Conservation (phyloP, 495 filamentous ascomycete species). For the Acidiella bohemica region DNA sequence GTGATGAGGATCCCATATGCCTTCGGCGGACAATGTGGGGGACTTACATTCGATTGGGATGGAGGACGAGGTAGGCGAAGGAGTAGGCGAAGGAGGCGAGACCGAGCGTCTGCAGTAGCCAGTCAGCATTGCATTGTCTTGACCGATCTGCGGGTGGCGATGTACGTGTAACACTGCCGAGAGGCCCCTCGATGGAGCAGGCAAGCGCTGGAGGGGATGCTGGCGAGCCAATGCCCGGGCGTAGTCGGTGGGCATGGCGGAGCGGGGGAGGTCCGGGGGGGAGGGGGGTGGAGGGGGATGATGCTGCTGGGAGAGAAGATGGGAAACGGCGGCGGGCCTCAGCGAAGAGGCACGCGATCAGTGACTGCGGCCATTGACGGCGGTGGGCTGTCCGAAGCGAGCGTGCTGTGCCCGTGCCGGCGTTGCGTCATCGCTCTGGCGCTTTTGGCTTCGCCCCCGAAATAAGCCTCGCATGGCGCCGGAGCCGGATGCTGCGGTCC, state of each 20-base stretch:
- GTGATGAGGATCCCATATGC: conserved; percentile 1
- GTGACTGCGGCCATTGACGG: no score
- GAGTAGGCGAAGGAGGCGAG: conserved; percentile 54
- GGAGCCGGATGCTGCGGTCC: no score
- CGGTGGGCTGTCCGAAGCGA: no score
- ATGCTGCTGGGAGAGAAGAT: no score
- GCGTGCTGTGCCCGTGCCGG: no score
- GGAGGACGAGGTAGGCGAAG: conserved; percentile 44
- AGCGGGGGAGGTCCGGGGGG: no score
- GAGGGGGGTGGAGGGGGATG: no score
- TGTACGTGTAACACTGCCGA: conserved; percentile 60
- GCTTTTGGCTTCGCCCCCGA: no score
- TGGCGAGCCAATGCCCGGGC: conserved; percentile 14
- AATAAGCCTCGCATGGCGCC: no score
- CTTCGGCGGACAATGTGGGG: neutral
- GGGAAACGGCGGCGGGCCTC: no score
- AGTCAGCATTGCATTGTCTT: conserved; percentile 10
- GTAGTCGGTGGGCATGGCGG: conserved; percentile 8
- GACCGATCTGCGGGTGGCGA: neutral
- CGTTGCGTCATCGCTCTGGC: no score
- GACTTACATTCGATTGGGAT: conserved; percentile 34
- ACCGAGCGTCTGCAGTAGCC: conserved; percentile 32
- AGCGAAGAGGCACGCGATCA: no score
- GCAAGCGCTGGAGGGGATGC: conserved; percentile 60
- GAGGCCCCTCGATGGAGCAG: conserved; percentile 54